Base-by-base conservation (phyloP, 202 grass and related monocot species). In the Zizania palustris region DNA sequence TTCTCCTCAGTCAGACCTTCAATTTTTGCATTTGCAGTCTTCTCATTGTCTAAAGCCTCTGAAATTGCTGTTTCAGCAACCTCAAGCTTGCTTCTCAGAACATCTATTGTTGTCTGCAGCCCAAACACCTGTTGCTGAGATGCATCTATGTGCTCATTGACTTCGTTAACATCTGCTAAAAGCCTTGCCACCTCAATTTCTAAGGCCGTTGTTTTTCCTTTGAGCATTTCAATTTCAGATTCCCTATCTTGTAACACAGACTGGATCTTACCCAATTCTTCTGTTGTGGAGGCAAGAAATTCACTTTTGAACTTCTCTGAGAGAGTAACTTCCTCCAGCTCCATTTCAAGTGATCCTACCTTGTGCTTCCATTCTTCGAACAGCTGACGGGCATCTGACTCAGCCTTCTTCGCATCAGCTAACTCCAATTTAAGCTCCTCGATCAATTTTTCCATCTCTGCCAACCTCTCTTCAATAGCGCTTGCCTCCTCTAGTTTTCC, bases 321-420 rank as follows among this genome's bases (percentile, higher is more conserved):
- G 64, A 89, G 46, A 43, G 72, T 80, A 13, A 75, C 63, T 59
- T 89, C 88, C 34, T 93, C 89, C 63, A 96, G 11, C 79, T 90
- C 84, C 67, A 80, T 66, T 84, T 96, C 85, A 49, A 99, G 67
- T 7, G 75, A 69, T 66, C 70, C 85, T 13, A 81, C 65, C 46
- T 93, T 93, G 60, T 74, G 60, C 72, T 83, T 99, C 96, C 91
- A 96, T 63, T 99, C 87, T 73, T 93, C 85, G 57, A 87, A 83
- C 55, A 87, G 82, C 58, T 81, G 84, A 13, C 46, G 18, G 37
- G 85, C 51, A 41, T 89, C 92, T 66, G 70, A 71, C 71, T 96
- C 78, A 8, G 86, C 88, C 58, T 83, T 96, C 60, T 91, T 90
- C 11, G 74, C 90, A 77, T 84, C 81, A 83, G 67, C 65, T 44